A percentile compares a stretch with the other conserved stretches of the same genome.
phyloP scores from a whole-genome alignment of 1,139 yeast species.

The Pichia sp. region DNA sequence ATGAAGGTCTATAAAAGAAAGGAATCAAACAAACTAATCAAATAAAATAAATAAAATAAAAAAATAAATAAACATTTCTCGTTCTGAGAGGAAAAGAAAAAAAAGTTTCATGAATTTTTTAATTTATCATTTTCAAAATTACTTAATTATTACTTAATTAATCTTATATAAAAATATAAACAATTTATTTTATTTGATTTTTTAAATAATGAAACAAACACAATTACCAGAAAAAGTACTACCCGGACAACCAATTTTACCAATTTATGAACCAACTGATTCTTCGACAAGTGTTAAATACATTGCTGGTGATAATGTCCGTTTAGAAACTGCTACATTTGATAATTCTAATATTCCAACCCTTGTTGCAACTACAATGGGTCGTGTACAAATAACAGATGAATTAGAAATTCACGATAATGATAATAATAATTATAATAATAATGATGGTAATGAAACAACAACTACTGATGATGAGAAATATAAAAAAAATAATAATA shows the following conservation, averaged over 20 bases:
- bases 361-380: conserved; percentile 64
- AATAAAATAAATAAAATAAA: conserved; percentile 1
- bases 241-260: conserved; percentile 71
- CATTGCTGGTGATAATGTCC: conserved; percentile 43
- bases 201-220: conserved; percentile 13
- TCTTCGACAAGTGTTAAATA: conserved; percentile 30
- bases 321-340: conserved; percentile 20
- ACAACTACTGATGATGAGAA: conserved; percentile 15
- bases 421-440: conserved; percentile 16
- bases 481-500: too few relatives aligned
- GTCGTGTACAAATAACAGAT: conserved; percentile 37
- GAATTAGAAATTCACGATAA: conserved; percentile 16
- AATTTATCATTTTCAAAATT: too few relatives aligned
- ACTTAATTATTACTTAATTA: too few relatives aligned
- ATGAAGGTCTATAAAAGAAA: not conserved
- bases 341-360: conserved; percentile 32
- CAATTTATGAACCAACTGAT: conserved; percentile 27
- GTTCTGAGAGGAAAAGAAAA: not conserved
- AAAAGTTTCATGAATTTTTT: not conserved
- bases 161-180: too few relatives aligned
- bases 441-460: conserved; percentile 18
- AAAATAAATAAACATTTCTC: conserved; percentile 1
- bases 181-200: not conserved
- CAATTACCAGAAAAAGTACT: conserved; percentile 38
- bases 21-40: not conserved